Base-by-base conservation (phyloP, 176 grass and related monocot genomes). In the Ampelocalamus luodianensis region DNA sequence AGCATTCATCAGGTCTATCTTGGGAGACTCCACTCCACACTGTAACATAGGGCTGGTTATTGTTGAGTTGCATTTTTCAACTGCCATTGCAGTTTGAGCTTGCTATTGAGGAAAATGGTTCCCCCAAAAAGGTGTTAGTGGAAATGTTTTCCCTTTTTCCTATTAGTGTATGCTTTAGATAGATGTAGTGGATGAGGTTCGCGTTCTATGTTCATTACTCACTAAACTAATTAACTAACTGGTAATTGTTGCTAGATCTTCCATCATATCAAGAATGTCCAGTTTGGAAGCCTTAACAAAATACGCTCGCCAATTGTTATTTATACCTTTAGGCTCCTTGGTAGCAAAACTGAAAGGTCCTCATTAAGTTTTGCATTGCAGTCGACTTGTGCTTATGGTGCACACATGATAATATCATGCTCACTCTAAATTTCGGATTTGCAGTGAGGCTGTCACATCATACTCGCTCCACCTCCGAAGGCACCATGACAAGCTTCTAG, bases 381-480 rank as follows among this genome's bases (percentile, higher is more conserved):
- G 0, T 24, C 23, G 74, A 3, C 7, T 67, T 81, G 17, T 38
- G 17, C 22, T 64, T 72, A 61, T 42, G 50, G 6, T 70, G 68
- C n/a, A 71, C 29, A 79, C 16, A 22, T 59, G 9, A 22, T 61
- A 49, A 22, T 71, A 10, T 75, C 42, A 3, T 64, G 8, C 74
- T 76, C n/a, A 73, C 40, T 56, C 15, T 22, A 56, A 62, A 0
- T 49, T 82, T 92, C 53, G 87, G 32, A 46, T 59, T 44, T 70
- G 37, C 88, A 99, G 96, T 80, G 96, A 99, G 64, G 77, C 94
- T 80, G 86, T 99, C 11, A 99, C 81, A 68, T 93, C 86, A 5
- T 99, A 99, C 48, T 89, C 91, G 0, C 88, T 96, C 79, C 93
- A 99, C 85, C 93, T 99, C 5, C 91, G 82, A 82, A 92, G 48